Base-by-base conservation (phyloP, 2,329 filamentous ascomycete species). In the Cladophialophora carrionii region DNA sequence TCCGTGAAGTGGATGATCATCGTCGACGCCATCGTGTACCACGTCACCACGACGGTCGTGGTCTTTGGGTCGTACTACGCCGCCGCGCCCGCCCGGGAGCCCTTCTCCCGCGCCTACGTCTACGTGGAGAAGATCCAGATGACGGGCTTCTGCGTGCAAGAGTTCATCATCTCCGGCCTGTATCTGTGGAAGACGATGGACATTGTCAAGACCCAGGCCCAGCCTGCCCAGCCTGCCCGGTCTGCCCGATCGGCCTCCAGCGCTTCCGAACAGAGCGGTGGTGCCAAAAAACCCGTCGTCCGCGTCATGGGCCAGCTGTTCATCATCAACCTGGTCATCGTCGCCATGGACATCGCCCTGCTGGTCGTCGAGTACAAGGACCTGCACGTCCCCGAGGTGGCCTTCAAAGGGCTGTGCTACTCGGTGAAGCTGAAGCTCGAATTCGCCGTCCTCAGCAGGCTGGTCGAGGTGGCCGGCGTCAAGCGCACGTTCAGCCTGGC, bases 81-180 rank as follows among this genome's bases (percentile, higher is more conserved):
- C 26, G 80, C 80, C 62, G 57, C 61, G n/a, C 57, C 64, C 0
- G 7, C 48, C 7, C 37, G 51, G 5, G 53, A 56, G 6, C 48
- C 65, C 3, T 80, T 74, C 64, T 71, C 72, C 12, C 58, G 62
- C 5, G 78, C 75, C 8, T 81, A 80, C 71, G 76, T 77, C 48
- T 71, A 80, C 56, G 78, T 83, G 74, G 84, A 86, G 67, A 82
- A 83, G 71, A 78, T 85, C 29, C 83, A 86, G 69, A 80, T 86
- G 71, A 83, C 82, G 4, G 76, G 82, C 6, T 85, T 86, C 70
- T 84, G 81, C 68, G 64, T 85, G n/a, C 84, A 86, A 69, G 84
- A 86, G 63, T 78, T 61, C 51, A 61, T 61, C 59, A 61, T 61
- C 17, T 54, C 59, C 3, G 59, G 34, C 8, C 20, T 61, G 81